A percentile compares a stretch with the other conserved stretches of the same genome.
phyloP scores from a whole-genome alignment of 2,329 filamentous ascomycete species.

The Colletotrichum melonis region DNA sequence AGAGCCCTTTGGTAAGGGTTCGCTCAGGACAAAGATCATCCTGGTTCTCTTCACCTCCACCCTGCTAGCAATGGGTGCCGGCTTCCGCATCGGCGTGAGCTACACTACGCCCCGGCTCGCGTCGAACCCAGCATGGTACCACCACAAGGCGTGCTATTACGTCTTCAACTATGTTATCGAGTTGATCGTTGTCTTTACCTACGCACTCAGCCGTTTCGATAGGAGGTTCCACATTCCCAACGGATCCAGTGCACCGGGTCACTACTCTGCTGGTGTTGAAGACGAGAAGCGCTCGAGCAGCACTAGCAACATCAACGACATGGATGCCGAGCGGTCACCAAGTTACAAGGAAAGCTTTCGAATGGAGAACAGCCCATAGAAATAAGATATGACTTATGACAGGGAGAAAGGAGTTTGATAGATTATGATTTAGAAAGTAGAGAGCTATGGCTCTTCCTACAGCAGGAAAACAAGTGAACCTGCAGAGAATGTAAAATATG shows the following conservation, averaged over 20 bases:
- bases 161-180: background rate
- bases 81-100: background rate
- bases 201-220: background rate
- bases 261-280: background rate
- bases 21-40: background rate
- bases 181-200: background rate
- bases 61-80: background rate
- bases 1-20: background rate
- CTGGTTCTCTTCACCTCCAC: background rate
- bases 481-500: background rate
- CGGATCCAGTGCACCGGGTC: background rate
- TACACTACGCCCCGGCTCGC: background rate
- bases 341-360: background rate
- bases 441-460: background rate
- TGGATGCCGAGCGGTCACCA: background rate
- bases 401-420: background rate
- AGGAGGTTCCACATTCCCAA: background rate
- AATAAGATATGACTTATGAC: background rate
- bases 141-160: background rate
- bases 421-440: background rate
- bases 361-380: background rate
- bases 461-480: background rate
- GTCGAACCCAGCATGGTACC: background rate
- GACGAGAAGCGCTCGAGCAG: background rate
- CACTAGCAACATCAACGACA: background rate